Percentiles rank a stretch among this genome's conserved stretches.
Evolutionary conservation across 2,329 filamentous ascomycete species (phyloP).

Genomic region (Ascosphaera apis): DNA sequence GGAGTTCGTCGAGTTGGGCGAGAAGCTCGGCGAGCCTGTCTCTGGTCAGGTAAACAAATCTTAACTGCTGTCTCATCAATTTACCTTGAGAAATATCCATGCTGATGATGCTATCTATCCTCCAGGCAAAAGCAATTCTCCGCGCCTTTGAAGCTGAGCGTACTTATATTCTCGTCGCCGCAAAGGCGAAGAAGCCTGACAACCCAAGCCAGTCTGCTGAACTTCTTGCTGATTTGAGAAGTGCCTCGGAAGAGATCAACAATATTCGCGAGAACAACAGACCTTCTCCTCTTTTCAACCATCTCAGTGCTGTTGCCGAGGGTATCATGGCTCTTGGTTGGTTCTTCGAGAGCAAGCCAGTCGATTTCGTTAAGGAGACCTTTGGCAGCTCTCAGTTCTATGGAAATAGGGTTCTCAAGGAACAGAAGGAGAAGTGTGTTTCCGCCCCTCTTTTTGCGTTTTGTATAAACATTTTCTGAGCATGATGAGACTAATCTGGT

Average conservation of each 20-base stretch:
- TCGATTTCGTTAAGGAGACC: slow-evolving; percentile 64
- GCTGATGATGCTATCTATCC: background rate
- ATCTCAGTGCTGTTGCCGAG: slow-evolving; percentile 70
- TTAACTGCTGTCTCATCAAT: slow-evolving; percentile 15
- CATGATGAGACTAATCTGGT: slow-evolving; percentile 8
- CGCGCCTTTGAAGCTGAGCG: slow-evolving; percentile 63
- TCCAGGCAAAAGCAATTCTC: slow-evolving; percentile 30
- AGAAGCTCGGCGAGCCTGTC: slow-evolving; percentile 52
- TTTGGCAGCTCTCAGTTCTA: slow-evolving; percentile 75
- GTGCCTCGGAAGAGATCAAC: slow-evolving; percentile 54
- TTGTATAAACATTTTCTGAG: too few relatives aligned
- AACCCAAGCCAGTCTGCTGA: slow-evolving; percentile 45
- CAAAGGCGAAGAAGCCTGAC: slow-evolving; percentile 81
- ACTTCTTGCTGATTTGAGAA: slow-evolving; percentile 68
- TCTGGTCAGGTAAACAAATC: slow-evolving; percentile 46
- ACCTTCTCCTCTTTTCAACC: slow-evolving; percentile 49
- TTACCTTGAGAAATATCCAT: too few relatives aligned
- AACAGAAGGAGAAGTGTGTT: slow-evolving; percentile 57
- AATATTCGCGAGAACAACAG: slow-evolving; percentile 66
- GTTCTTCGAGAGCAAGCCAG: slow-evolving; percentile 68
- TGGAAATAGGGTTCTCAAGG: slow-evolving; percentile 80
- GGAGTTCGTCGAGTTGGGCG: slow-evolving; percentile 56
- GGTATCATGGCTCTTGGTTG: slow-evolving; percentile 76
- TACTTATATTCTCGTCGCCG: slow-evolving; percentile 67
- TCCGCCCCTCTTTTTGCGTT: background rate